These are phyloP conservation scores for Capsicum chinense DNA, from an alignment of 257 asterid species.

Conservation along the genomic window DNA sequence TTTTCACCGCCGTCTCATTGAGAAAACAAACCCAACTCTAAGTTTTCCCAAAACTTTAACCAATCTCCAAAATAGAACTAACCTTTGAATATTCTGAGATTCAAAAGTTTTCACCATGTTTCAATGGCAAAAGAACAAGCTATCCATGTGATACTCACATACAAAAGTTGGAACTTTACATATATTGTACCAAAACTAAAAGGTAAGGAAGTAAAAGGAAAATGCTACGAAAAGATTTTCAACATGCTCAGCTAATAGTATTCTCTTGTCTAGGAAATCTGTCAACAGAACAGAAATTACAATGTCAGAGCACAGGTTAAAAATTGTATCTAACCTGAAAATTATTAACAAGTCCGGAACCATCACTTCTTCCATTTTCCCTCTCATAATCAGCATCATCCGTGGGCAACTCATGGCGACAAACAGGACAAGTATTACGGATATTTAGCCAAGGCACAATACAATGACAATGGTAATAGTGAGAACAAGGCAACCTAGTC, in stretches of 20 bases:
- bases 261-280: not conserved
- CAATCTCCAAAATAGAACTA: not conserved
- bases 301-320: constrained; percentile 56
- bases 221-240: not conserved
- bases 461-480: constrained; percentile 77
- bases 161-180: constrained; percentile 6
- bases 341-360: constrained; percentile 39
- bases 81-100: not conserved
- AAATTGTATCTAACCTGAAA: constrained; percentile 55
- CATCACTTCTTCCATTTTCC: constrained; percentile 49
- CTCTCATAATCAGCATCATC: constrained; percentile 83
- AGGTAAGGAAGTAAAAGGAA: not conserved
- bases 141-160: not conserved
- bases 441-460: constrained; percentile 78
- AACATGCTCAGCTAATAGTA: not conserved
- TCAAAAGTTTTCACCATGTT: not conserved
- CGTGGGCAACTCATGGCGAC: constrained; percentile 43
- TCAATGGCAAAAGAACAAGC: not conserved
- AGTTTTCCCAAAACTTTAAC: not conserved
- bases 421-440: constrained; percentile 83
- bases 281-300: not conserved
- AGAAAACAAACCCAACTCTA: not conserved
- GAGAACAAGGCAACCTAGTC: constrained; percentile 73
- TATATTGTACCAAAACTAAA: not conserved
- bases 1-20: not conserved